A percentile compares a stretch with the other conserved stretches of the same genome.
Evolutionary conservation across 495 filamentous ascomycete genomes (phyloP).

Genomic region (Trichocladium uniseriatum): DNA sequence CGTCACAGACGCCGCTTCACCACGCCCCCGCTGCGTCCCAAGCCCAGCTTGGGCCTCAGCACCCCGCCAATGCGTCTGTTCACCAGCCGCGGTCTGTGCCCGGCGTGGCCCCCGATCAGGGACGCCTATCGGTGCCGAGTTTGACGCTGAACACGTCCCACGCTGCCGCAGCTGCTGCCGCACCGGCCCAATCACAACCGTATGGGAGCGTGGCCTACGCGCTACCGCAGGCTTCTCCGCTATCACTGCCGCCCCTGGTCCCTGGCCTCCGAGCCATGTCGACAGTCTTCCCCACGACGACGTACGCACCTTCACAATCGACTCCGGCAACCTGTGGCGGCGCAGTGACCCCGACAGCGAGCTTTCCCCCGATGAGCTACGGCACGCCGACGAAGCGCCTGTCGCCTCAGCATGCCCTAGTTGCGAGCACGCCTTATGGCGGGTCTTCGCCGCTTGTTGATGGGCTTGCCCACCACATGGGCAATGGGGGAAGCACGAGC

Average conservation of each 20-base stretch:
- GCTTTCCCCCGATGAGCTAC: conserved; percentile 23
- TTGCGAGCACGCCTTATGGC: conserved; percentile 14
- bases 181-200: conserved; percentile 12
- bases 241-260: conserved; percentile 39
- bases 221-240: conserved; percentile 23
- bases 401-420: conserved; percentile 26
- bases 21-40: conserved; percentile 28
- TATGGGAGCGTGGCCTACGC: conserved; percentile 20
- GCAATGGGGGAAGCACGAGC: conserved; percentile 13
- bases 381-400: conserved; percentile 37
- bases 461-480: conserved; percentile 22
- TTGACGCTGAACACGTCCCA: conserved; percentile 36
- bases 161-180: conserved; percentile 1
- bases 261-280: conserved; percentile 41
- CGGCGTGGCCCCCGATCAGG: conserved; percentile 12
- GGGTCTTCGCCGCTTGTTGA: conserved; percentile 44
- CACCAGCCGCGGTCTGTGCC: not conserved
- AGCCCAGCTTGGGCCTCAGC: conserved; percentile 30
- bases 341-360: conserved; percentile 18
- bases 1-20: conserved; percentile 7
- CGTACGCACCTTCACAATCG: conserved; percentile 24
- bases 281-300: conserved; percentile 34
- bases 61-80: conserved; percentile 23
- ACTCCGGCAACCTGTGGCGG: conserved; percentile 28
- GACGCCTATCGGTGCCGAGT: conserved; percentile 33